Conservation (phyloP, 805 yeast genomes). For the Tetrapisispora iriomotensis region DNA sequence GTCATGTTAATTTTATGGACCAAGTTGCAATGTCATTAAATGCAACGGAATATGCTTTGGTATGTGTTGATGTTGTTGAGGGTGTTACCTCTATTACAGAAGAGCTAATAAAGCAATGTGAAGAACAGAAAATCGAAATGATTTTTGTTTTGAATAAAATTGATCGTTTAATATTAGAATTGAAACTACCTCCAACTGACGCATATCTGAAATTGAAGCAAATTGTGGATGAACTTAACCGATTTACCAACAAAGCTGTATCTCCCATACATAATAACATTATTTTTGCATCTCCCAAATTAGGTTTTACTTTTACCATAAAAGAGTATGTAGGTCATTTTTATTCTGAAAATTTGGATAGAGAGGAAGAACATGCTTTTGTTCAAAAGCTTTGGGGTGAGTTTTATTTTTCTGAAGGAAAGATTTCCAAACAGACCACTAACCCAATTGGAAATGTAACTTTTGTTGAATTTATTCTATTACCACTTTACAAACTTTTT, state of each 20-base stretch:
- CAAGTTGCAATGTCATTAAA: constrained; percentile 53
- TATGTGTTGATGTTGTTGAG: constrained; percentile 79
- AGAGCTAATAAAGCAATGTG: constrained; percentile 42
- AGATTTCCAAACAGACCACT: constrained; percentile 34
- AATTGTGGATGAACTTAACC: constrained; percentile 56
- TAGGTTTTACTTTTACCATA: constrained; percentile 57
- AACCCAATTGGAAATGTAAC: constrained; percentile 27
- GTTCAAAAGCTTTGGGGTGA: constrained; percentile 70
- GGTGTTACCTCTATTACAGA: constrained; percentile 60
- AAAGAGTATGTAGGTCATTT: constrained; percentile 52
- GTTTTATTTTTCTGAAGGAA: constrained; percentile 37
- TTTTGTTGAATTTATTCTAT: constrained; percentile 56
- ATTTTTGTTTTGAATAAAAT: constrained; percentile 65
- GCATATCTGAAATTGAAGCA: constrained; percentile 58
- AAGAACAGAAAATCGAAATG: constrained; percentile 42
- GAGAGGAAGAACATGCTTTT: constrained; percentile 34
- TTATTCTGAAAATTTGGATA: constrained; percentile 29
- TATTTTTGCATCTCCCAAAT: constrained; percentile 59
- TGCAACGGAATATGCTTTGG: constrained; percentile 52
- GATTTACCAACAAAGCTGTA: constrained; percentile 33
- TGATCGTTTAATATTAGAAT: constrained; percentile 75
- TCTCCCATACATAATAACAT: constrained; percentile 63
- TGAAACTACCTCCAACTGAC: constrained; percentile 64
- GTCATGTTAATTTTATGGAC: constrained; percentile 77
- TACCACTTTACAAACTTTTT: constrained; percentile 72